A percentile compares a stretch with the other conserved stretches of the same genome.
Evolutionary conservation across 106 monocot species (phyloP).

Genomic region (Chionographis japonica): DNA sequence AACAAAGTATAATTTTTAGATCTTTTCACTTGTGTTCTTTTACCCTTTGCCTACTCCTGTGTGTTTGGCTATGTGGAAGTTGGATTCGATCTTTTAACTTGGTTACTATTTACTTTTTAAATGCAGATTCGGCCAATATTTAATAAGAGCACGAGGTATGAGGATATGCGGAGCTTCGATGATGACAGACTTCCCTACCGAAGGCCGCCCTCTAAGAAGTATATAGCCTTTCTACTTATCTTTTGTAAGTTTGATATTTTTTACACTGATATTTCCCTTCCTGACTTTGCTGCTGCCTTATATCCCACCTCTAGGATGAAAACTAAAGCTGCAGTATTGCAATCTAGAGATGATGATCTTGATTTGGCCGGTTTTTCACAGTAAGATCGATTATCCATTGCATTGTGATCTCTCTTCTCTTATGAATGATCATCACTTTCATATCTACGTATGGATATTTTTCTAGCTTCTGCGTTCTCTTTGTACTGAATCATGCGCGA

Average conservation of each 20-base stretch:
- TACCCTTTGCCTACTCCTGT: not conserved
- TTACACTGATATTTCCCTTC: not conserved
- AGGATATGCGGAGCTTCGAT: slow-evolving; percentile 87
- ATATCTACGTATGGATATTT: not conserved
- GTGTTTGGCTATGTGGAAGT: not conserved
- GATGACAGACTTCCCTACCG: slow-evolving; percentile 83
- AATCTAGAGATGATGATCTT: slow-evolving; percentile 84
- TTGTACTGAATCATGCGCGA: not conserved
- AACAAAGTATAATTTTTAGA: not conserved
- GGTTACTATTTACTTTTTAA: not conserved
- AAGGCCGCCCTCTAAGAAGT: slow-evolving; percentile 58
- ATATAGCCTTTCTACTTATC: not conserved
- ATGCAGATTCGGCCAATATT: slow-evolving; percentile 95
- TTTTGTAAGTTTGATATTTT: slow-evolving; percentile 1
- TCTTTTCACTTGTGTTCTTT: not conserved
- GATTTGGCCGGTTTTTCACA: slow-evolving; percentile 71
- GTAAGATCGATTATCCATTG: slow-evolving; percentile 46
- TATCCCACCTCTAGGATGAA: slow-evolving; percentile 29
- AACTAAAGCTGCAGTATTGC: slow-evolving; percentile 43
- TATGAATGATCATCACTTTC: not conserved
- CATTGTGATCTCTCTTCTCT: not conserved
- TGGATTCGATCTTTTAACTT: not conserved
- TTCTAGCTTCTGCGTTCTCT: not conserved
- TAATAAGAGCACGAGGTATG: slow-evolving; percentile 95
- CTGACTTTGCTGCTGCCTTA: not conserved